Evolutionary conservation across 1,139 yeast species (phyloP), one percentile per base, ranked within the genome.

Genomic region (Schwanniomyces etchellsii): DNA sequence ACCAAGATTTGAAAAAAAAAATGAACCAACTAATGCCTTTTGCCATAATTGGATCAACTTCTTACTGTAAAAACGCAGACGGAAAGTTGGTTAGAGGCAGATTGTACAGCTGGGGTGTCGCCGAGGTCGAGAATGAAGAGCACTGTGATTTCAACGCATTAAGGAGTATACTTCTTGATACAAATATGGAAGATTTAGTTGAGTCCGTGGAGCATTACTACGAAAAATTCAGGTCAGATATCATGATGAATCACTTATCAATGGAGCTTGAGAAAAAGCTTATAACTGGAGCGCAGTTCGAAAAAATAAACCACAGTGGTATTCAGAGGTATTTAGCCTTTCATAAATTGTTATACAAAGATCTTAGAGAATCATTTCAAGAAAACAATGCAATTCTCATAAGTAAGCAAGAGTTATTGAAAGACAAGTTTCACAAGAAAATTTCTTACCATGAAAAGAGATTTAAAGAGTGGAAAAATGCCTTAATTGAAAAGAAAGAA

Each of bases 51-150:
- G 73, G 81, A 9, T 68, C 86, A 2, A 66, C 58, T 29, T 50
- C 55, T 3, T 31, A 36, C 28, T 42, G 56, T 39, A 20, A 31
- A 13, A 60, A 60, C 27, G 38, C 47, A 1, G 48, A 53, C 3
- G 76, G 74, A 1, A 41, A 55, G 12, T 29, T 46, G 2, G 74
- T 77, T 3, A 62, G 79, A 36, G 91, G 86, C 4, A 68, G 95
- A 42, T 60, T 64, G 39, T 84, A 82, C 51, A 64, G 59, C 7
- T 84, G 94, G 93, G 95, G 95, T 0, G 35, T 65, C 16, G 79
- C 81, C 4, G 86, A 83, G 39, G 75, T 81, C 23, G 88, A 80
- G 39, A 77, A 83, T 44, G 64, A 64, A 2, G 45, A 50, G 3
- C 83, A 78, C 47, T 77, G 93, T 52, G 94, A 85, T 47, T 81